A percentile compares a stretch with the other conserved stretches of the same genome.
phyloP scores from a whole-genome alignment of 257 asterid genomes.

The Nicotiana benthamiana region DNA sequence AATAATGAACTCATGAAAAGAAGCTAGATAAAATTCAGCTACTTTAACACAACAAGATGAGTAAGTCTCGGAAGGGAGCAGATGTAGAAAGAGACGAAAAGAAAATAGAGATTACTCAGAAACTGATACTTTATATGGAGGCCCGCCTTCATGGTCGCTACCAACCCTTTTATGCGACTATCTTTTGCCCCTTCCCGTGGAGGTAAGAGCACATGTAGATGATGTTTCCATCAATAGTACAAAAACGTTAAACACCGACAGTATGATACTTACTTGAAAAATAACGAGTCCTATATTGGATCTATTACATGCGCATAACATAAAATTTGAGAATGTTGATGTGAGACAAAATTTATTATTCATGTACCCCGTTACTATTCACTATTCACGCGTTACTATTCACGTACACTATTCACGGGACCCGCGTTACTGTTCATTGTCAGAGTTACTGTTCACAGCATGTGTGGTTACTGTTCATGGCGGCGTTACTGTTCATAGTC shows the following conservation, averaged over 20 bases:
- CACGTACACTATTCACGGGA: too few species aligned
- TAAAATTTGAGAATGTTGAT: too few species aligned
- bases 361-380: too few species aligned
- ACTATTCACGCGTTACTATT: too few species aligned
- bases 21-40: background rate
- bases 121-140: constrained; percentile 75
- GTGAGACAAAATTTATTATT: too few species aligned
- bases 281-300: background rate
- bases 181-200: background rate
- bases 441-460: too few species aligned
- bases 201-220: background rate
- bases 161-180: background rate
- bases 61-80: background rate
- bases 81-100: background rate
- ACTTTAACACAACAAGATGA: background rate
- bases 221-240: background rate
- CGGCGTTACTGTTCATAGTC: too few species aligned
- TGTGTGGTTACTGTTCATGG: too few species aligned
- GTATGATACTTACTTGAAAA: background rate
- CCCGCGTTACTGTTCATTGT: too few species aligned
- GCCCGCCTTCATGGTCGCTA: constrained; percentile 69
- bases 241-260: background rate
- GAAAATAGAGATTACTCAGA: constrained; percentile 36
- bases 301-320: background rate
- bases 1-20: background rate